phyloP scores from a whole-genome alignment of 2,329 filamentous ascomycete genomes.

The Cadophora sp. region DNA sequence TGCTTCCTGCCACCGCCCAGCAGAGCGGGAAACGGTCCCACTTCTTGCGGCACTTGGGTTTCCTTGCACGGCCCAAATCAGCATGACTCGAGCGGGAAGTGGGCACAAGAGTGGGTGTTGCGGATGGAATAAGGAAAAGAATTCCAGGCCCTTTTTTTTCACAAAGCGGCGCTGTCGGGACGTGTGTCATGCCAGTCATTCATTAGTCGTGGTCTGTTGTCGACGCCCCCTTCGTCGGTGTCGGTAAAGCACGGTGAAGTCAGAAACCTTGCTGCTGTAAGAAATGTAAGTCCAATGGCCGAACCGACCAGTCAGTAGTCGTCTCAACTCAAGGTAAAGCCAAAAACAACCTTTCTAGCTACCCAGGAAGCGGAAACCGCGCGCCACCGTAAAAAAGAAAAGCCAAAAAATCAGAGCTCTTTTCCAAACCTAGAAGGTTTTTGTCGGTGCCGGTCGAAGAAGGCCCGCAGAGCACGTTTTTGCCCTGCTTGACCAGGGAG shows the following conservation, averaged over 20 bases:
- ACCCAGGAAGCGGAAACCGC: conserved; percentile 24
- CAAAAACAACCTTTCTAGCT: too few relatives aligned
- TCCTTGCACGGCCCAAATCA: background rate
- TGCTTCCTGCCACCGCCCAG: background rate
- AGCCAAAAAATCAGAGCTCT: background rate
- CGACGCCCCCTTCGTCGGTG: background rate
- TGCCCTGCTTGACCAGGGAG: background rate
- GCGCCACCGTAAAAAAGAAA: conserved; percentile 24
- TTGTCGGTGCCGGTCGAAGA: background rate
- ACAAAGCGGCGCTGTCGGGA: background rate
- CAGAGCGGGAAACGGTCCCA: background rate
- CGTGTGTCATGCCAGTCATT: conserved; percentile 2
- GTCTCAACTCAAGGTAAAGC: background rate
- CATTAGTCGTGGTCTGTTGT: background rate
- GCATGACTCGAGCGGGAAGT: conserved; percentile 15
- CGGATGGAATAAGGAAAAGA: background rate
- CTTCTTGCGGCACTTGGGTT: conserved; percentile 10
- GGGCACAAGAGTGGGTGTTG: background rate
- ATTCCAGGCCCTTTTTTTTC: background rate
- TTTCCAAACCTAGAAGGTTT: background rate
- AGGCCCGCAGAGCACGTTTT: conserved; percentile 18
- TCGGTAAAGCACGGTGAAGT: conserved; percentile 5
- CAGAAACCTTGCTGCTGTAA: conserved; percentile 1
- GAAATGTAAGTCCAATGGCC: too few relatives aligned
- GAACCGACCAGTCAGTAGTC: too few relatives aligned